Percentiles rank a stretch among this genome's conserved stretches.
Conservation (phyloP, 2,329 filamentous ascomycete species). For the Phialophora verrucosa region DNA sequence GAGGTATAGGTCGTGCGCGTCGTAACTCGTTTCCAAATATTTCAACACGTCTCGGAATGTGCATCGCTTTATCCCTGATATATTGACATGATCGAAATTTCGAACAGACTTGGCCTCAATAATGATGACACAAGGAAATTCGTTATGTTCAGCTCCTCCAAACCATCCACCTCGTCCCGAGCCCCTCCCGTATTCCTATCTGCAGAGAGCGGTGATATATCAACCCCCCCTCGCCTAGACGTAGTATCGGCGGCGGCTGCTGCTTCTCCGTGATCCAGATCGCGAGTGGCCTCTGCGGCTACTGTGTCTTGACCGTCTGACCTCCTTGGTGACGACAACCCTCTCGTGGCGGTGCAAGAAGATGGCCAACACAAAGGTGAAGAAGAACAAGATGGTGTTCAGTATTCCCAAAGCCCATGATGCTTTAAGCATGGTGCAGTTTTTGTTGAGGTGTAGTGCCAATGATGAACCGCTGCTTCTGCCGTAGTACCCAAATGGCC, state of each 20-base stretch:
- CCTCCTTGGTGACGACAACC: slow-evolving; percentile 49
- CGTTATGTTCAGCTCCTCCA: slow-evolving; percentile 17
- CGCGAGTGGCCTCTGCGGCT: slow-evolving; percentile 41
- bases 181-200: neutral
- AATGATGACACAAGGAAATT: slow-evolving; percentile 23
- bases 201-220: neutral
- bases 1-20: neutral
- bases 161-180: slow-evolving; percentile 1
- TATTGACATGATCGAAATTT: slow-evolving; percentile 9
- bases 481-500: slow-evolving; percentile 64
- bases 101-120: neutral
- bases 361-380: slow-evolving; percentile 73
- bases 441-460: slow-evolving; percentile 68
- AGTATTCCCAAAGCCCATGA: slow-evolving; percentile 89
- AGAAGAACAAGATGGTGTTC: slow-evolving; percentile 79
- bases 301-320: slow-evolving; percentile 42
- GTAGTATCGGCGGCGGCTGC: slow-evolving; percentile 39
- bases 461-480: slow-evolving; percentile 53
- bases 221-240: slow-evolving; percentile 20
- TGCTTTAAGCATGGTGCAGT: slow-evolving; percentile 91
- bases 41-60: neutral
- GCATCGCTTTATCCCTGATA: slow-evolving; percentile 24
- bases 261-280: slow-evolving; percentile 38
- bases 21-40: neutral
- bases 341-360: slow-evolving; percentile 47